phyloP scores from a whole-genome alignment of 805 yeast species.

The Saccharomycopsis malanga region DNA sequence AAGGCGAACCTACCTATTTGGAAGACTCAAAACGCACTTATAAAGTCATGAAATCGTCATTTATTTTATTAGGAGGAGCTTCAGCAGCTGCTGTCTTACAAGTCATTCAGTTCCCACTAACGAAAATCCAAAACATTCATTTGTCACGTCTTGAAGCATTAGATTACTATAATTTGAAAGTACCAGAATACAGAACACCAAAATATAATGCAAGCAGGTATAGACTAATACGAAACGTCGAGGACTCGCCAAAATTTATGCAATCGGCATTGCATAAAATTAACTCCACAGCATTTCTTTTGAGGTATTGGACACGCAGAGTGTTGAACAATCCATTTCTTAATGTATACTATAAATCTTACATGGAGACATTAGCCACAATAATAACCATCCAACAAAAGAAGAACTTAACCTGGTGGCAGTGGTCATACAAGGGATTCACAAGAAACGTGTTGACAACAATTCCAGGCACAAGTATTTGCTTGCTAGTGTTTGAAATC shows the following conservation, averaged over 20 bases:
- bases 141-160: conserved; percentile 72
- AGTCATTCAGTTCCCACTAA: conserved; percentile 75
- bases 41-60: conserved; percentile 55
- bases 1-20: conserved; percentile 23
- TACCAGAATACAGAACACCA: conserved; percentile 21
- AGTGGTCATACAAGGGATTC: conserved; percentile 76
- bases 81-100: conserved; percentile 74
- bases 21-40: conserved; percentile 27
- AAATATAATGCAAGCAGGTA: conserved; percentile 11
- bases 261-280: conserved; percentile 1
- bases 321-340: conserved; percentile 26
- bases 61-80: conserved; percentile 78
- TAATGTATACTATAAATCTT: conserved; percentile 59
- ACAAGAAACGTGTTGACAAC: conserved; percentile 61
- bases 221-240: conserved; percentile 11
- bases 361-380: conserved; percentile 66
- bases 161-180: conserved; percentile 34
- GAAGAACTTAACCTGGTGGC: conserved; percentile 49
- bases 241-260: conserved; percentile 12
- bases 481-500: conserved; percentile 77
- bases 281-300: conserved; percentile 11
- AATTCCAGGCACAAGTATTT: conserved; percentile 85
- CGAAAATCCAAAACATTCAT: conserved; percentile 74
- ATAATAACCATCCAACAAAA: conserved; percentile 46
- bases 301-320: conserved; percentile 23